These are phyloP conservation scores for Ajuga reptans DNA, from an alignment of 305 asterid species.

Conservation along the genomic window DNA sequence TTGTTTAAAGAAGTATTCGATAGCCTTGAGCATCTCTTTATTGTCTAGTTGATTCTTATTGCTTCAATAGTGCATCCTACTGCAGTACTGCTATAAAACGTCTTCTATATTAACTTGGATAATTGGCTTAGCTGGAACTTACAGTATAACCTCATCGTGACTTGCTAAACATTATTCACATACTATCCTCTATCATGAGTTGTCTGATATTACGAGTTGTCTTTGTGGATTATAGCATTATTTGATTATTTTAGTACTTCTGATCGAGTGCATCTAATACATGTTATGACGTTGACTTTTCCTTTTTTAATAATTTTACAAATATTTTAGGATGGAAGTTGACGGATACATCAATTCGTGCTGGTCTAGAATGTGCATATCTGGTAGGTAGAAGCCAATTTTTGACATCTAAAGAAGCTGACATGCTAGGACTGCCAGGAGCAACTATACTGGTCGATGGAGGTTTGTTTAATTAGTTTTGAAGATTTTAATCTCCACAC, in stretches of 20 bases:
- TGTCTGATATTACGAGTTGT: not conserved
- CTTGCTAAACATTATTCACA: not conserved
- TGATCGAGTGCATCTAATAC: constrained; percentile 2
- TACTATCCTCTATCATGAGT: not conserved
- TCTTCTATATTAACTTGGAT: not conserved
- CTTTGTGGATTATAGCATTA: not conserved
- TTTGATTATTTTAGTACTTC: not conserved
- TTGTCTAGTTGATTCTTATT: not conserved
- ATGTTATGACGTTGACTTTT: constrained; percentile 17
- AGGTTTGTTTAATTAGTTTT: constrained; percentile 42
- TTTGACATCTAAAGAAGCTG: constrained; percentile 57
- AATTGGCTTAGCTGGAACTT: not conserved
- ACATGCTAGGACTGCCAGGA: constrained; percentile 53
- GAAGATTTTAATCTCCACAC: not conserved
- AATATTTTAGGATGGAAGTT: constrained; percentile 61
- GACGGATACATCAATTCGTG: constrained; percentile 52
- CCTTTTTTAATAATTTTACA: constrained; percentile 4
- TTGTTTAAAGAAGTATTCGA: not conserved
- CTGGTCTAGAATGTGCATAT: constrained; percentile 66
- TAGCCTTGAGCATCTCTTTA: not conserved
- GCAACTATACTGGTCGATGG: constrained; percentile 72
- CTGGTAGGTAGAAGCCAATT: constrained; percentile 80
- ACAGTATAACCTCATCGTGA: not conserved
- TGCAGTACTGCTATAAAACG: not conserved
- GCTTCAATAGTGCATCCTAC: not conserved